A percentile compares a stretch with the other conserved stretches of the same genome.
phyloP scores from a whole-genome alignment of 371 early-diverging fungal genomes.

The Haplosporangium sp. region DNA sequence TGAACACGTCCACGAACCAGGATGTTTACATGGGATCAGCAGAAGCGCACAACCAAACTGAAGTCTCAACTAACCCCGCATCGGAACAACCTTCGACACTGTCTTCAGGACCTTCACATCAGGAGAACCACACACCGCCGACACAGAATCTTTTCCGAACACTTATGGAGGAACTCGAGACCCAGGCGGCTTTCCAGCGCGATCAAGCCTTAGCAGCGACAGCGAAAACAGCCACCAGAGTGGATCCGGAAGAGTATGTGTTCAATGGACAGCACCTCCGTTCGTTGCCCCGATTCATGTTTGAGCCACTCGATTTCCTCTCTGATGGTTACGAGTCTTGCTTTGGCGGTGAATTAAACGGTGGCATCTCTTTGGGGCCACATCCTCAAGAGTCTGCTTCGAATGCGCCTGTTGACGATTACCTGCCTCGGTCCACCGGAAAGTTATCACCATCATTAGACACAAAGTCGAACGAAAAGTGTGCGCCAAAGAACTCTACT shows the following conservation, averaged over 20 bases:
- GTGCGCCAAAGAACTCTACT: background rate
- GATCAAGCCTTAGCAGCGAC: slow-evolving; percentile 37
- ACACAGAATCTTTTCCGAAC: slow-evolving; percentile 30
- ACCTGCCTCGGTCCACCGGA: background rate
- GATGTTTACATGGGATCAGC: slow-evolving; percentile 15
- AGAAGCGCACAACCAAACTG: background rate
- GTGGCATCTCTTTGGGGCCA: background rate
- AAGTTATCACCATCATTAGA: background rate
- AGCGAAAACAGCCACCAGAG: slow-evolving; percentile 18
- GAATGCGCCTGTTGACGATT: slow-evolving; percentile 4
- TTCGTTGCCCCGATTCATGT: slow-evolving; percentile 40
- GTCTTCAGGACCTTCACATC: background rate
- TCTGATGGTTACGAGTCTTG: slow-evolving; percentile 26
- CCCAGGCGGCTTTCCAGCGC: slow-evolving; percentile 46
- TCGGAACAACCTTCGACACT: background rate
- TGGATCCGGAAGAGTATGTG: slow-evolving; percentile 41
- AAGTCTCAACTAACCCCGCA: background rate
- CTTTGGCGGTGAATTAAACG: slow-evolving; percentile 3
- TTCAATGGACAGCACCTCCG: slow-evolving; percentile 47
- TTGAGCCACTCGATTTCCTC: slow-evolving; percentile 44
- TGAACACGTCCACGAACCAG: slow-evolving; percentile 6
- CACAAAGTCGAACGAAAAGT: background rate
- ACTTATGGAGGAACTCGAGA: slow-evolving; percentile 45
- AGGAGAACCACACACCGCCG: slow-evolving; percentile 18
- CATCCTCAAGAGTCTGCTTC: slow-evolving; percentile 17